These are phyloP conservation scores for Microascus cirrosus DNA, from an alignment of 2,329 filamentous ascomycete species.

Conservation along the genomic window DNA sequence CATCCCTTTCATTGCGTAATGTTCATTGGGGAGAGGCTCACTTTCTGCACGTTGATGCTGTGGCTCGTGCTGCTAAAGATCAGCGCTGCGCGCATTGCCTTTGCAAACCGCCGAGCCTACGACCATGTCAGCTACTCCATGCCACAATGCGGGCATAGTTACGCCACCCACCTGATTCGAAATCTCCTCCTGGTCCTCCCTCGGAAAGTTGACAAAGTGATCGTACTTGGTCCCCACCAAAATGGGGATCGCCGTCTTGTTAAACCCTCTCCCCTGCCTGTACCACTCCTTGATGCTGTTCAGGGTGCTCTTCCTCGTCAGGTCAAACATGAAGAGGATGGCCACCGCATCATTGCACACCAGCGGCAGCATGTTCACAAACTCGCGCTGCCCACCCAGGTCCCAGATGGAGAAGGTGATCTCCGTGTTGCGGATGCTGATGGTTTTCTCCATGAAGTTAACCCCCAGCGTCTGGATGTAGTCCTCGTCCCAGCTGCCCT, in stretches of 20 bases:
- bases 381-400: conserved; percentile 92
- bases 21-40: too few species aligned
- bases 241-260: conserved; percentile 99
- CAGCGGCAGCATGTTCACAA: conserved; percentile 98
- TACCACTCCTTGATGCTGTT: conserved; percentile 99
- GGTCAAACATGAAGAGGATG: conserved; percentile 98
- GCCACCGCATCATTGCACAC: conserved; percentile 98
- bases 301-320: conserved; percentile 93
- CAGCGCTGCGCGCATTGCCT: conserved; percentile 93
- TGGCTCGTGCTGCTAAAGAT: conserved; percentile 99
- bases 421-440: conserved; percentile 97
- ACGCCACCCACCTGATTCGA: conserved; percentile 67
- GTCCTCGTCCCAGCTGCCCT: conserved; percentile 98
- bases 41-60: conserved; percentile 98
- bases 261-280: conserved; percentile 91
- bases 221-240: conserved; percentile 97
- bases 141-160: background rate
- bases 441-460: conserved; percentile 99
- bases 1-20: background rate
- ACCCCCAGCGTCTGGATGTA: conserved; percentile 98
- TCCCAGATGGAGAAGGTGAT: conserved; percentile 99
- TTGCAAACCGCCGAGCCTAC: conserved; percentile 90
- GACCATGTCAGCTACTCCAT: background rate
- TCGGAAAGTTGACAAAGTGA: conserved; percentile 96
- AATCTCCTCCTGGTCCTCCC: conserved; percentile 97